Evolutionary conservation across 2,329 filamentous ascomycete genomes (phyloP), one percentile per base, ranked within the genome.

Genomic region (Periconia sp.): DNA sequence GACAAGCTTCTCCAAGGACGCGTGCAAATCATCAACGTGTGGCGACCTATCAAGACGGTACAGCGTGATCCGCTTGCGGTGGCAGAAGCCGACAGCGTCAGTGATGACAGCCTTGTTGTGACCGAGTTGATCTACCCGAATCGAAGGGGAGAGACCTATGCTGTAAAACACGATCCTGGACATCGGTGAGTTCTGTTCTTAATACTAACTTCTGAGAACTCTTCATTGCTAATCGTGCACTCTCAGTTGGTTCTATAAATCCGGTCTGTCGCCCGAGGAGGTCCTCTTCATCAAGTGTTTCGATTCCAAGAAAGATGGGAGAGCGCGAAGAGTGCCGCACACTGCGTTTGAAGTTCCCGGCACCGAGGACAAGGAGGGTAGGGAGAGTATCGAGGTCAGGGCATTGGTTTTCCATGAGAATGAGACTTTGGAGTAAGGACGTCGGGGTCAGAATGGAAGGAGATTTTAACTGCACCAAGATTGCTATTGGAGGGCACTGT

Each of bases 1-100:
- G 59, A 63, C 4, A 50, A 57, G 12, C 53, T 69, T 2, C 48
- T 61, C 0, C 52, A 57, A 24, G 42, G 48, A n/a, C 56, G 66
- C 13, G 59, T 63, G 3, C 61, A 69, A 32, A 65, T 70, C 31
- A 65, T 70, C 39, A 70, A 70, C 36, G 65, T 67, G 2, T 70
- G 66, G 66, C 56, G 66, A 4, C 66, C 66, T 2, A 64, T 68
- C 41, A 65, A 59, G 36, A 61, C 54, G 2, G 59, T 70, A 2
- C 52, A 58, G 22, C 51, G 61, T 2, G 65, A 69, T 28, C 65
- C 66, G 1, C 47, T 70, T 10, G 64, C 60, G 2, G 51, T 70
- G 1, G 64, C 64, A 0, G 61, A 65, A 12, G 61, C 64, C 3
- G 38, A 48, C 32, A 63, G 52, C 23, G 65, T 68, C 1, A 47